phyloP scores from a whole-genome alignment of 495 filamentous ascomycete genomes.

The Xylaria castorea region DNA sequence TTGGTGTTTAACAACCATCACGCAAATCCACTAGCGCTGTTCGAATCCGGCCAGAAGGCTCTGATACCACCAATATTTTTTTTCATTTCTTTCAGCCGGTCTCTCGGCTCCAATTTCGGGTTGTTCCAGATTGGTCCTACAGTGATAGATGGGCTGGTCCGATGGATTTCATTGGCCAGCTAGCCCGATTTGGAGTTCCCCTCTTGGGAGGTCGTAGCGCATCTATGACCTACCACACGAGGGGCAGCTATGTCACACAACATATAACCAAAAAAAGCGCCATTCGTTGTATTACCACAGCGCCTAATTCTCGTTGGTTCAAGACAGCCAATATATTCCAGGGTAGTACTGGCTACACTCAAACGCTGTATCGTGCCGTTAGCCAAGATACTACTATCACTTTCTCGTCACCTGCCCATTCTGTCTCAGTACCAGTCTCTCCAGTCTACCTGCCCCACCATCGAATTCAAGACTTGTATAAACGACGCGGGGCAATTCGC shows the following conservation, averaged over 20 bases:
- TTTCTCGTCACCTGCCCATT: conserved; percentile 39
- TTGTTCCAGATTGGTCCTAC: background rate
- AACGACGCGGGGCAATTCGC: conserved; percentile 21
- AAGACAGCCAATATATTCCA: background rate
- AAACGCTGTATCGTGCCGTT: background rate
- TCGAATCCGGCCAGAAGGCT: conserved; percentile 15
- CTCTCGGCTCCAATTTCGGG: background rate
- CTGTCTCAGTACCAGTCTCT: conserved; percentile 24
- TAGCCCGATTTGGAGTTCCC: conserved; percentile 30
- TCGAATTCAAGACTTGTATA: background rate
- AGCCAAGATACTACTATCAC: conserved; percentile 12
- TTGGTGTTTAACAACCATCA: background rate
- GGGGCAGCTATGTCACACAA: conserved; percentile 26
- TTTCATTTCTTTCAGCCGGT: conserved; percentile 5
- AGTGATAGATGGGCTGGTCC: background rate
- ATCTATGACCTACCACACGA: conserved; percentile 27
- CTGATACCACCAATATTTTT: background rate
- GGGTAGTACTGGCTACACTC: conserved; percentile 6
- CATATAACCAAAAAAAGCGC: background rate
- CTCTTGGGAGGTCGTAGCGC: conserved; percentile 21
- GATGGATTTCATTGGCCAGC: conserved; percentile 36
- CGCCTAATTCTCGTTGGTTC: background rate
- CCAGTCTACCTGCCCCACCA: conserved; percentile 20
- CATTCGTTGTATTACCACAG: background rate
- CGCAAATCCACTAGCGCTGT: background rate